Percentiles rank a stretch among this genome's conserved stretches.
Evolutionary conservation across 148 eudicot species (phyloP).

Genomic region (Persicaria maculosa): DNA sequence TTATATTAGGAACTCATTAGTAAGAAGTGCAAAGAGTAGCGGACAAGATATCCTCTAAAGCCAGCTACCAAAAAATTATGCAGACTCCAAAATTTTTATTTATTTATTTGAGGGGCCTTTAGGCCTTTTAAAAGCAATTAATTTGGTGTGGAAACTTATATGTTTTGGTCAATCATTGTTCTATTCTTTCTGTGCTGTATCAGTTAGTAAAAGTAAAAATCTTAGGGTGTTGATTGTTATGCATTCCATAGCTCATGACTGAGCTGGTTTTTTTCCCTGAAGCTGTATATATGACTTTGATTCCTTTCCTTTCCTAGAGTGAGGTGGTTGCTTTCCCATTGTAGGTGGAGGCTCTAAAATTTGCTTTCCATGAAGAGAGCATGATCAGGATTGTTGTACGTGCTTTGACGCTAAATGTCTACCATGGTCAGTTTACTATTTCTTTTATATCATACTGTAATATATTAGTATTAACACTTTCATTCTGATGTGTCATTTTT

Average conservation of each 20-base stretch:
- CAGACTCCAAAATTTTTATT: background rate
- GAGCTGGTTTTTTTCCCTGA: background rate
- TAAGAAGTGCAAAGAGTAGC: no score
- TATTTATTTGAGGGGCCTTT: background rate
- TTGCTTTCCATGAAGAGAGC: slow-evolving; percentile 93
- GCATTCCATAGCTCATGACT: background rate
- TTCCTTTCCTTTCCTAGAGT: slow-evolving; percentile 34
- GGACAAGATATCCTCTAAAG: background rate
- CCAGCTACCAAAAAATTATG: background rate
- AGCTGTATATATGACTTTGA: slow-evolving; percentile 5
- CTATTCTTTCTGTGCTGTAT: background rate
- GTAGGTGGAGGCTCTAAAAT: slow-evolving; percentile 81
- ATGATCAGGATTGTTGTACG: slow-evolving; percentile 97
- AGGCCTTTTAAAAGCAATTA: background rate
- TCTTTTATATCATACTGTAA: background rate
- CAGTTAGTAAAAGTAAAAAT: background rate
- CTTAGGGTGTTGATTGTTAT: background rate
- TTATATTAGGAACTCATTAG: no score
- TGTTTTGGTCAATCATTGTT: background rate
- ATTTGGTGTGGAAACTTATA: background rate
- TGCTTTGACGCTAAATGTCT: slow-evolving; percentile 84
- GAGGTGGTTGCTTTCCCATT: slow-evolving; percentile 75
- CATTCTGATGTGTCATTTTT: background rate
- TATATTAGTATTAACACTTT: background rate
- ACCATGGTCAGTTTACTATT: slow-evolving; percentile 66